A percentile compares a stretch with the other conserved stretches of the same genome.
Conservation (phyloP, 163 green algal species). For the Chlorella variabilis region DNA sequence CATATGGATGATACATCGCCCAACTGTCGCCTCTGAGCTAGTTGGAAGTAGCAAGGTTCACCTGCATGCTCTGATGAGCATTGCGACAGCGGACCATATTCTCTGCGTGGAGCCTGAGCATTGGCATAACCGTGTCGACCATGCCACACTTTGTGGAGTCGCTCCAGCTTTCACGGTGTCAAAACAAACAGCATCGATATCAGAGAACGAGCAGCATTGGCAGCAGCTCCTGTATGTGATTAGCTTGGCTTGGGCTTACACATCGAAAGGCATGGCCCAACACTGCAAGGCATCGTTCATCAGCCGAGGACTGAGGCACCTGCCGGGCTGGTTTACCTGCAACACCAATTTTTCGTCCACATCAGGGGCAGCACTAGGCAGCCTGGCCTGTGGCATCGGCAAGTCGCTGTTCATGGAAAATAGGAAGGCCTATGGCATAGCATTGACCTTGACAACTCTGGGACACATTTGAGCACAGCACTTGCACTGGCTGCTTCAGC, state of each 20-base stretch:
- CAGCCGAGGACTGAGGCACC: conserved; percentile 3
- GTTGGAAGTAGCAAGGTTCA: background rate
- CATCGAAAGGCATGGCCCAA: background rate
- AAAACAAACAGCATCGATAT: background rate
- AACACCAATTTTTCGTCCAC: background rate
- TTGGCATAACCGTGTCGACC: background rate
- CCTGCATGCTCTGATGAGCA: background rate
- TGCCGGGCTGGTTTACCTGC: conserved; percentile 32
- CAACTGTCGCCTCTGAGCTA: background rate
- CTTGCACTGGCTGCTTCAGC: background rate
- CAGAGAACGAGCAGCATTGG: too few relatives aligned
- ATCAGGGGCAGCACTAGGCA: background rate
- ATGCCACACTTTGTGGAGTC: too few relatives aligned
- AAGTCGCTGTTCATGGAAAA: conserved; percentile 53
- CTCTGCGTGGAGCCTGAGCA: background rate
- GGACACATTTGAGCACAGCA: background rate
- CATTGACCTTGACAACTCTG: conserved; percentile 26
- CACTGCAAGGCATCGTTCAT: background rate
- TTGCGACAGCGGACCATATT: background rate
- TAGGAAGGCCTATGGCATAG: conserved; percentile 7
- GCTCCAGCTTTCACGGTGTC: too few relatives aligned
- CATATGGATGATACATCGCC: too few relatives aligned
- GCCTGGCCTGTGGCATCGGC: conserved; percentile 10
- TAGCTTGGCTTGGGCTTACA: conserved; percentile 41
- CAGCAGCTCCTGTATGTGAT: conserved; percentile 21